phyloP scores from a whole-genome alignment of 2,329 filamentous ascomycete species.

The Pleoardoris graminearum region DNA sequence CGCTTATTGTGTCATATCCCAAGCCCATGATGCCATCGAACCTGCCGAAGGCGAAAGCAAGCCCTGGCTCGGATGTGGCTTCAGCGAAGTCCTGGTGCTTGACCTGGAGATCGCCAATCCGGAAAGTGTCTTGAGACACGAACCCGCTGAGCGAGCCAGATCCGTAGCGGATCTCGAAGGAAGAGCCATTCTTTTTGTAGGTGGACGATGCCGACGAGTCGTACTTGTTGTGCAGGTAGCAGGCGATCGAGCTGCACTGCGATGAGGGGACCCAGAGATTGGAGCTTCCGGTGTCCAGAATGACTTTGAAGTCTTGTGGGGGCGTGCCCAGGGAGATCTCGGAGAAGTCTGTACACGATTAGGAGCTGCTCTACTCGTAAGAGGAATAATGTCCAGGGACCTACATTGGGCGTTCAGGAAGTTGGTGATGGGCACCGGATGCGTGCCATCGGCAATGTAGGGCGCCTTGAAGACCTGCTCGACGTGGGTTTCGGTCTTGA shows the following conservation, averaged over 20 bases:
- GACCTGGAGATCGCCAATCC: constrained; percentile 86
- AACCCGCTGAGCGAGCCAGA: constrained; percentile 93
- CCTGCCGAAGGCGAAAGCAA: constrained; percentile 95
- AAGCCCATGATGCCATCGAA: constrained; percentile 97
- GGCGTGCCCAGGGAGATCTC: constrained; percentile 92
- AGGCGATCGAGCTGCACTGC: constrained; percentile 92
- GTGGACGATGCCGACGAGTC: constrained; percentile 86
- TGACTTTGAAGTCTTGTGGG: constrained; percentile 95
- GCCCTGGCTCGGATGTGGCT: constrained; percentile 90
- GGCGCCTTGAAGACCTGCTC: constrained; percentile 80
- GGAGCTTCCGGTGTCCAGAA: constrained; percentile 97
- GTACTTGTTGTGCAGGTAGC: constrained; percentile 97
- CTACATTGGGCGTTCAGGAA: constrained; percentile 98
- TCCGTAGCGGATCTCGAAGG: constrained; percentile 93
- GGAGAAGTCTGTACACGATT: constrained; percentile 73
- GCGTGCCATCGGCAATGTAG: constrained; percentile 66
- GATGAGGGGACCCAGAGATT: constrained; percentile 97
- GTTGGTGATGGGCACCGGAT: constrained; percentile 90
- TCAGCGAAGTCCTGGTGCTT: constrained; percentile 94
- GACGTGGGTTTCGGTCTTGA: constrained; percentile 67
- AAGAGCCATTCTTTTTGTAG: constrained; percentile 90
- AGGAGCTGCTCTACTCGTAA: constrained; percentile 15
- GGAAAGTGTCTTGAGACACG: constrained; percentile 83
- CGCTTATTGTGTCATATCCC: constrained; percentile 94
- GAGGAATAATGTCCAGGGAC: constrained; percentile 34